Conservation (phyloP, 1,284 basidiomycete species). For the Fomes fomentarius region DNA sequence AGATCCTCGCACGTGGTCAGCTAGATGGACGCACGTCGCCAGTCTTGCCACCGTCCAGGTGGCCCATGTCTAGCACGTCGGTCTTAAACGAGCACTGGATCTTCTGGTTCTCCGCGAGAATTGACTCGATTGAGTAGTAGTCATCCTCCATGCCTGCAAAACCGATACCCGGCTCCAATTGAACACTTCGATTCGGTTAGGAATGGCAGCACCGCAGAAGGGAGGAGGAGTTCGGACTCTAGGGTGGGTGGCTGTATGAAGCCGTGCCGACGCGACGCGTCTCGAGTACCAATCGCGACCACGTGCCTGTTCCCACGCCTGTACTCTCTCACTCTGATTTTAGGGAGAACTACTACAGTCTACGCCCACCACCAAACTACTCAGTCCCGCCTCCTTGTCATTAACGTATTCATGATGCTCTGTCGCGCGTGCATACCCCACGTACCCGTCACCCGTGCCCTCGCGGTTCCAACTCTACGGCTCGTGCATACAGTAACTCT, state of each 20-base stretch:
- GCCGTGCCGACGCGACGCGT: constrained; percentile 24
- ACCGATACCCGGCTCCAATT: too few relatives aligned
- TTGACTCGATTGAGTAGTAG: constrained; percentile 87
- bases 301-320: constrained; percentile 25
- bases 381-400: too few relatives aligned
- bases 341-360: too few relatives aligned
- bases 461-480: constrained; percentile 15
- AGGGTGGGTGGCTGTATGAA: too few relatives aligned
- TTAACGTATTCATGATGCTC: constrained; percentile 4
- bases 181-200: too few relatives aligned
- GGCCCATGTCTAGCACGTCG: constrained; percentile 84
- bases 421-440: constrained; percentile 12
- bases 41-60: constrained; percentile 83
- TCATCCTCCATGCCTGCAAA: constrained; percentile 73
- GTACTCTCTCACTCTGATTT: background rate
- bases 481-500: constrained; percentile 16
- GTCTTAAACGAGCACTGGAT: constrained; percentile 88
- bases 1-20: background rate
- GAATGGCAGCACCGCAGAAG: background rate
- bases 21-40: constrained; percentile 60
- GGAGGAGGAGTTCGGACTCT: background rate
- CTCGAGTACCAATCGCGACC: constrained; percentile 18
- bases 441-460: constrained; percentile 13
- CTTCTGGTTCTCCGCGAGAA: constrained; percentile 92
- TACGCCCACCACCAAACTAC: background rate